phyloP scores from a whole-genome alignment of 768 basidiomycete genomes.

The Clitopilus passeckerianus region DNA sequence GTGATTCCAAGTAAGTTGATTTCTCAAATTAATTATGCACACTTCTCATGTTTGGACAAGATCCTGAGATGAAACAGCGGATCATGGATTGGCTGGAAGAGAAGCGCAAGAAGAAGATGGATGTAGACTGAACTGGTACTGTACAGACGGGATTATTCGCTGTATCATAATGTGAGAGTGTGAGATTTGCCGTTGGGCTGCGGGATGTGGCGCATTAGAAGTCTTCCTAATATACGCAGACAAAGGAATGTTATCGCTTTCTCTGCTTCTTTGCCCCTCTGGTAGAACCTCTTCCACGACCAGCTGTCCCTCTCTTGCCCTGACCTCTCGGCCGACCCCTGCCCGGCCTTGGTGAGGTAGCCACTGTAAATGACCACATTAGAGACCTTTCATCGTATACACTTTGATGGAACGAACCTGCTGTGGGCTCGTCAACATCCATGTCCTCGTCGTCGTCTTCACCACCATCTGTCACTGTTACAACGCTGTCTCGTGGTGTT shows the following conservation, averaged over 20 bases:
- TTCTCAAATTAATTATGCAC: conserved; percentile 6
- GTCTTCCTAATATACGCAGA: too few species aligned
- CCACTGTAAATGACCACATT: background rate
- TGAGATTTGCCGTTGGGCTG: background rate
- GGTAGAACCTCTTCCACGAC: conserved; percentile 21
- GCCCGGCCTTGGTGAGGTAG: conserved; percentile 29
- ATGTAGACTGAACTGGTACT: conserved; percentile 8
- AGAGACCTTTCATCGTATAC: too few species aligned
- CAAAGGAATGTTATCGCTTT: conserved; percentile 30
- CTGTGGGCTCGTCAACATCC: conserved; percentile 55
- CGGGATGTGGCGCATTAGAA: background rate
- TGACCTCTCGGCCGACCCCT: conserved; percentile 17
- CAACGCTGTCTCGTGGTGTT: conserved; percentile 60
- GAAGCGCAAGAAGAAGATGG: conserved; percentile 36
- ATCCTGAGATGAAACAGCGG: conserved; percentile 63
- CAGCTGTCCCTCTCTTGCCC: conserved; percentile 23
- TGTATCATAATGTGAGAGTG: too few species aligned
- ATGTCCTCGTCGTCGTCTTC: conserved; percentile 69
- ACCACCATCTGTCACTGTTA: conserved; percentile 67
- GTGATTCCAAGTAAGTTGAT: conserved; percentile 60
- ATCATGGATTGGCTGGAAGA: conserved; percentile 72
- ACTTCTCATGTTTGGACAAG: conserved; percentile 25
- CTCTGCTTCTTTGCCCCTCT: conserved; percentile 37
- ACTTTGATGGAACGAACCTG: conserved; percentile 35
- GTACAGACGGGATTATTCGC: conserved; percentile 6